phyloP scores from a whole-genome alignment of 2,329 filamentous ascomycete species.

The Aspergillus chevalieri region DNA sequence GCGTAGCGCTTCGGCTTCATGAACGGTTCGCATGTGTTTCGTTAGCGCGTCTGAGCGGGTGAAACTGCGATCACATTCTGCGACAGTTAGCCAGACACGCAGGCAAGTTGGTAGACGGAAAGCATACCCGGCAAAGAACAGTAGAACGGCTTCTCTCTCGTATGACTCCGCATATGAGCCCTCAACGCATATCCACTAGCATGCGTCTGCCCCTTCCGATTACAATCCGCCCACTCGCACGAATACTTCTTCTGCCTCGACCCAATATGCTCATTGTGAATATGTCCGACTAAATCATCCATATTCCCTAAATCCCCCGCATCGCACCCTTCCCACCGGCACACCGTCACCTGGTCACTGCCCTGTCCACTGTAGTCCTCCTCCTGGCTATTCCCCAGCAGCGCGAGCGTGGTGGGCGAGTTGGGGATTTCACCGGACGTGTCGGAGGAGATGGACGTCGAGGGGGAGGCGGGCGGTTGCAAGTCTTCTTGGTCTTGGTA shows the following conservation, averaged over 20 bases:
- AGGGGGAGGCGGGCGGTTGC: constrained; percentile 42
- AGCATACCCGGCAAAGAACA: constrained; percentile 80
- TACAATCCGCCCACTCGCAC: constrained; percentile 94
- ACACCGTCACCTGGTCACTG: constrained; percentile 70
- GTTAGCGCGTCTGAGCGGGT: constrained; percentile 91
- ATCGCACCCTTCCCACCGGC: constrained; percentile 70
- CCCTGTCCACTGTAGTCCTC: constrained; percentile 64
- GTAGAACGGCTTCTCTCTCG: constrained; percentile 96
- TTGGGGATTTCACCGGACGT: constrained; percentile 78
- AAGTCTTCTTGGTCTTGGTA: constrained; percentile 36
- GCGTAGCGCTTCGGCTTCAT: constrained; percentile 91
- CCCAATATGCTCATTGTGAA: constrained; percentile 91
- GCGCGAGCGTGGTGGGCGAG: constrained; percentile 52
- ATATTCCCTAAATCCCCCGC: constrained; percentile 69
- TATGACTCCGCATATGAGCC: constrained; percentile 96
- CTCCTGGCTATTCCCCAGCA: constrained; percentile 37
- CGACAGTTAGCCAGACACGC: not conserved
- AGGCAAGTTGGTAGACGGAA: not conserved
- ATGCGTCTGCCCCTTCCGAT: constrained; percentile 80
- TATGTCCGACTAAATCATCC: constrained; percentile 74
- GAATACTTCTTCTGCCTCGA: constrained; percentile 91
- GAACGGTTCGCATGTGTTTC: constrained; percentile 97
- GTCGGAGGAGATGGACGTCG: constrained; percentile 77
- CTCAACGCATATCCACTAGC: constrained; percentile 93
- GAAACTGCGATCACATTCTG: constrained; percentile 95